Evolutionary conservation across 495 filamentous ascomycete species (phyloP).

Genomic region (Extremus antarcticus): DNA sequence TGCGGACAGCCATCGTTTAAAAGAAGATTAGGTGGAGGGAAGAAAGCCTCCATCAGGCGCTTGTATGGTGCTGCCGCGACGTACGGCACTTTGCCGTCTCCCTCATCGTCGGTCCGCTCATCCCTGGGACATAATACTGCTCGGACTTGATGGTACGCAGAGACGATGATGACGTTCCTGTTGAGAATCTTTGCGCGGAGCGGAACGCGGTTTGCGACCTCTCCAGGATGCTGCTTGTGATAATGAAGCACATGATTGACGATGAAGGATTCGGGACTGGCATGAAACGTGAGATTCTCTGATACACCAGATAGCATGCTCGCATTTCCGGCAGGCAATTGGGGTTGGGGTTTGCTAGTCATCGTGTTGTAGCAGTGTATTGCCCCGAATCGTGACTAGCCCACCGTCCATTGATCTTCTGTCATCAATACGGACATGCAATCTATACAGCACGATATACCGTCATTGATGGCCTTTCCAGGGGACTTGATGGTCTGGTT

Average conservation of each 20-base stretch:
- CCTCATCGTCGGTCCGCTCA: neutral
- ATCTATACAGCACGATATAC: no score
- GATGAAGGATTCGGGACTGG: conserved; percentile 15
- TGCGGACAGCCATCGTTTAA: conserved; percentile 4
- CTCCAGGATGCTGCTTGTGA: neutral
- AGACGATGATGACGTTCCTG: conserved; percentile 13
- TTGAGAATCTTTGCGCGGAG: conserved; percentile 13
- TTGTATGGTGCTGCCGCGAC: conserved; percentile 2
- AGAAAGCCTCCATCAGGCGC: conserved; percentile 11
- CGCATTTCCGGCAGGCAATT: conserved; percentile 3
- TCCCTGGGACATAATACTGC: no score
- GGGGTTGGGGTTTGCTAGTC: neutral
- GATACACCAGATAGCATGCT: conserved; percentile 4
- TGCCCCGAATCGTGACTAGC: no score
- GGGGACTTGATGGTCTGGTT: no score
- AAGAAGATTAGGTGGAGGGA: conserved; percentile 13
- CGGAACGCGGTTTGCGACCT: neutral
- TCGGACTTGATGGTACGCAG: neutral
- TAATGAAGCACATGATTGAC: neutral
- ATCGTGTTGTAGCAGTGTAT: no score
- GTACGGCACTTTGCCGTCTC: neutral
- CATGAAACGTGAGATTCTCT: conserved; percentile 11
- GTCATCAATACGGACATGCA: no score
- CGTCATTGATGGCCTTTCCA: no score
- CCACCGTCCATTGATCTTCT: no score